Evolutionary conservation across 192 early-diverging fungal species (phyloP).

Genomic region (Phlyctochytrium planicorne): DNA sequence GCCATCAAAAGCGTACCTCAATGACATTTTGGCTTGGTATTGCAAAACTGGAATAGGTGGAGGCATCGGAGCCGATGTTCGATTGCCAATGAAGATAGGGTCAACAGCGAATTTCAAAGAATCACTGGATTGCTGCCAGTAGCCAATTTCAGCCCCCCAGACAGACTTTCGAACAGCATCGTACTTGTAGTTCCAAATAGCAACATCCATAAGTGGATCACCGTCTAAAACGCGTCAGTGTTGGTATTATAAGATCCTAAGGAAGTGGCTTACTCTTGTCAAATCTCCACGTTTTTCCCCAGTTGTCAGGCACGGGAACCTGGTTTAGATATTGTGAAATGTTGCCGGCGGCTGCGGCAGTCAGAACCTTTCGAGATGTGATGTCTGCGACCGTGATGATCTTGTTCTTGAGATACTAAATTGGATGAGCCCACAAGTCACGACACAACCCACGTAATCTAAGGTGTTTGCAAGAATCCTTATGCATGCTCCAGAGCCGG

Average conservation of each 20-base stretch:
- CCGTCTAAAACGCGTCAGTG: background rate
- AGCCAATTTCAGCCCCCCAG: background rate
- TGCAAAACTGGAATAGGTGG: background rate
- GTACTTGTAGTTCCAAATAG: background rate
- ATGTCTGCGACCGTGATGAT: background rate
- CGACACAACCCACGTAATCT: background rate
- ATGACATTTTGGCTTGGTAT: background rate
- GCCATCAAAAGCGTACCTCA: background rate
- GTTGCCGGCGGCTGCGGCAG: background rate
- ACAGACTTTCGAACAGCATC: background rate
- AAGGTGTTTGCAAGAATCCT: background rate
- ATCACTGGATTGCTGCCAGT: background rate
- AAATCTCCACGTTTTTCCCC: background rate
- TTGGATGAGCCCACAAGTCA: background rate
- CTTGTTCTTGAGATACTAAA: background rate
- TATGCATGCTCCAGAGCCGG: background rate
- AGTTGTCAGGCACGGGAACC: background rate
- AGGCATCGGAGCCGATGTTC: background rate
- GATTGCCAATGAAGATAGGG: background rate
- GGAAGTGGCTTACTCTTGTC: conserved; percentile 2
- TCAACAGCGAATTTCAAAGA: background rate
- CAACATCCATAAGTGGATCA: background rate
- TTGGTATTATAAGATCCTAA: background rate
- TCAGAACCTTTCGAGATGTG: background rate
- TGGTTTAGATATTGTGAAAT: background rate